Conservation (phyloP, 176 grass and related monocot species). For the Bolboschoenus planiculmis region DNA sequence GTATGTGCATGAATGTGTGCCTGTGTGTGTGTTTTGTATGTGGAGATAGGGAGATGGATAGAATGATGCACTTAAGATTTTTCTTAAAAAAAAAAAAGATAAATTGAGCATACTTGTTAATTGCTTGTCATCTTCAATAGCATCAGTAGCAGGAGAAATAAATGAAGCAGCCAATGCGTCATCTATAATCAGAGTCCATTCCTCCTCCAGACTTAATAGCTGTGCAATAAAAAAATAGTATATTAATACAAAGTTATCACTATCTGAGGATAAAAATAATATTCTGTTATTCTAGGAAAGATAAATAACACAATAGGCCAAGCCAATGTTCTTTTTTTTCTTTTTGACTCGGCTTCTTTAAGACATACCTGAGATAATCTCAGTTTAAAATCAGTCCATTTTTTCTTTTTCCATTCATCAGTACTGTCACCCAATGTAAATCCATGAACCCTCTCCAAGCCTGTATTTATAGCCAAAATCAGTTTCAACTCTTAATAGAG, state of each 20-base stretch:
- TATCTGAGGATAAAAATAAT: not conserved
- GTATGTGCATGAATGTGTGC: not conserved
- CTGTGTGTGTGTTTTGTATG: not conserved
- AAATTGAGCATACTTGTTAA: constrained; percentile 49
- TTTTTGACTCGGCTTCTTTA: not conserved
- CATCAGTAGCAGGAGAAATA: constrained; percentile 65
- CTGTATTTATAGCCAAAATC: constrained; percentile 36
- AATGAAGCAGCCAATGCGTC: constrained; percentile 82
- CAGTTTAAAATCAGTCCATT: constrained; percentile 74
- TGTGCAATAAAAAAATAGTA: constrained; percentile 13
- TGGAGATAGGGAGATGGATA: not conserved
- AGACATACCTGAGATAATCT: constrained; percentile 51
- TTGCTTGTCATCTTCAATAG: constrained; percentile 62
- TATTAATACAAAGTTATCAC: not conserved
- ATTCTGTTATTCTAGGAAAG: not conserved
- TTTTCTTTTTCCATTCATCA: constrained; percentile 75
- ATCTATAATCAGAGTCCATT: constrained; percentile 84
- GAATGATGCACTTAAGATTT: too few species aligned
- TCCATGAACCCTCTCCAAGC: constrained; percentile 74
- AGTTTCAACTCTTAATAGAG: constrained; percentile 7
- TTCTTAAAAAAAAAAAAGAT: not conserved
- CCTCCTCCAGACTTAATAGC: constrained; percentile 71
- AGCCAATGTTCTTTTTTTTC: not conserved
- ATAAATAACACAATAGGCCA: not conserved
- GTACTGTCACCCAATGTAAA: constrained; percentile 91